These are phyloP conservation scores for Epichloe sibirici DNA, from an alignment of 2,329 filamentous ascomycete species.

Conservation along the genomic window DNA sequence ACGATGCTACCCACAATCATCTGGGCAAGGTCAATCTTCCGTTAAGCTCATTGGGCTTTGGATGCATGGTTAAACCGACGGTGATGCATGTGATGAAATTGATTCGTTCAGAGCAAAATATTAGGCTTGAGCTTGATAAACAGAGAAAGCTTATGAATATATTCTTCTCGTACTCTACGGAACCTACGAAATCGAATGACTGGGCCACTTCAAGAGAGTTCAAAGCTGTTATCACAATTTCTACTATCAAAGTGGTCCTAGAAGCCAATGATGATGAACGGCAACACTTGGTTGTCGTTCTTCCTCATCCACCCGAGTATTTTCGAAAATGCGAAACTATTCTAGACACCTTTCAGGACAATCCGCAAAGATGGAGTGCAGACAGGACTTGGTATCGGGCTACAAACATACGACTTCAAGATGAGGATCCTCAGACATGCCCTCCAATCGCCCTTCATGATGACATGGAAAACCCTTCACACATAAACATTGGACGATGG, in stretches of 20 bases:
- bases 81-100: constrained; percentile 48
- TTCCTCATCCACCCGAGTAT: constrained; percentile 37
- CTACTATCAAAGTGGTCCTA: constrained; percentile 33
- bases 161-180: constrained; percentile 17
- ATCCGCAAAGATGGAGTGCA: constrained; percentile 25
- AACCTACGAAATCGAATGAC: constrained; percentile 1
- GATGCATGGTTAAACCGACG: constrained; percentile 39
- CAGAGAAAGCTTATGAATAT: constrained; percentile 16
- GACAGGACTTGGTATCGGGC: constrained; percentile 37
- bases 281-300: constrained; percentile 32
- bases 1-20: background rate
- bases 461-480: constrained; percentile 19
- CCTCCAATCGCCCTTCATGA: constrained; percentile 28
- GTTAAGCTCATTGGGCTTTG: constrained; percentile 45
- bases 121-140: constrained; percentile 21
- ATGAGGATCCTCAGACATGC: constrained; percentile 18
- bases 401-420: constrained; percentile 28
- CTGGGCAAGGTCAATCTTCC: constrained; percentile 25
- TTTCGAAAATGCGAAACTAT: constrained; percentile 26
- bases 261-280: constrained; percentile 15
- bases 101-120: constrained; percentile 6
- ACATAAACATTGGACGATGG: constrained; percentile 45
- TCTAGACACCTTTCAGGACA: constrained; percentile 20
- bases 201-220: constrained; percentile 17
- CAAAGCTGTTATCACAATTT: constrained; percentile 32